A percentile compares a stretch with the other conserved stretches of the same genome.
phyloP scores from a whole-genome alignment of 2,329 filamentous ascomycete species.

The Cladosporium austrohemisphaericum region DNA sequence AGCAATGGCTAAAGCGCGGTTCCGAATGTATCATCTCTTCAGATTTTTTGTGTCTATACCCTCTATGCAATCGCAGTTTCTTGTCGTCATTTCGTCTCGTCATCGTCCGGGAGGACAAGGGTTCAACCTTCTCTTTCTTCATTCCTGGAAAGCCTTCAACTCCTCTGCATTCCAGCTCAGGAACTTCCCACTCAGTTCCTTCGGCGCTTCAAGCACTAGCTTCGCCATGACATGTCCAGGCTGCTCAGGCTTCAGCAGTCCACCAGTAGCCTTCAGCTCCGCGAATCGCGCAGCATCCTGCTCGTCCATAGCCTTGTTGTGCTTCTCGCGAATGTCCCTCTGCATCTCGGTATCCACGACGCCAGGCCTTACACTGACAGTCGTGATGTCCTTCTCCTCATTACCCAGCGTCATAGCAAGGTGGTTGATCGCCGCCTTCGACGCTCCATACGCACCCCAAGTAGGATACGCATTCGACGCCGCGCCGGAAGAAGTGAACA shows the following conservation, averaged over 20 bases:
- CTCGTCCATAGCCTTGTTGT: slow-evolving; percentile 58
- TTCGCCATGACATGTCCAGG: slow-evolving; percentile 83
- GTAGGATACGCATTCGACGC: slow-evolving; percentile 61
- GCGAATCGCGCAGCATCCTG: slow-evolving; percentile 63
- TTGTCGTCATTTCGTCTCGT: no score
- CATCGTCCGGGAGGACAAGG: no score
- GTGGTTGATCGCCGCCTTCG: slow-evolving; percentile 81
- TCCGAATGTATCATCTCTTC: no score
- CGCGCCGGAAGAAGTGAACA: slow-evolving; percentile 79
- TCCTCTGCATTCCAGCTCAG: slow-evolving; percentile 53
- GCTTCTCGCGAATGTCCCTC: slow-evolving; percentile 69
- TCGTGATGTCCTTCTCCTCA: slow-evolving; percentile 74
- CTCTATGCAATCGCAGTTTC: no score
- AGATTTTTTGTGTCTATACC: no score
- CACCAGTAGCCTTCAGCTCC: slow-evolving; percentile 64
- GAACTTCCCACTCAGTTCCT: slow-evolving; percentile 70
- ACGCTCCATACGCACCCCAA: slow-evolving; percentile 79
- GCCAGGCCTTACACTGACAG: slow-evolving; percentile 71
- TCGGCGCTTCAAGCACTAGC: slow-evolving; percentile 63
- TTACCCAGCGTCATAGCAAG: slow-evolving; percentile 66
- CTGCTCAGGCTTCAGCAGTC: slow-evolving; percentile 74
- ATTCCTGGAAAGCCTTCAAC: slow-evolving; percentile 30
- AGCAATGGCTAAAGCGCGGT: no score
- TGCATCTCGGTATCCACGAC: slow-evolving; percentile 91
- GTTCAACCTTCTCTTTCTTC: slow-evolving; percentile 12